phyloP scores from a whole-genome alignment of 352 stramenopile genomes.

The Phytophthora meadii region DNA sequence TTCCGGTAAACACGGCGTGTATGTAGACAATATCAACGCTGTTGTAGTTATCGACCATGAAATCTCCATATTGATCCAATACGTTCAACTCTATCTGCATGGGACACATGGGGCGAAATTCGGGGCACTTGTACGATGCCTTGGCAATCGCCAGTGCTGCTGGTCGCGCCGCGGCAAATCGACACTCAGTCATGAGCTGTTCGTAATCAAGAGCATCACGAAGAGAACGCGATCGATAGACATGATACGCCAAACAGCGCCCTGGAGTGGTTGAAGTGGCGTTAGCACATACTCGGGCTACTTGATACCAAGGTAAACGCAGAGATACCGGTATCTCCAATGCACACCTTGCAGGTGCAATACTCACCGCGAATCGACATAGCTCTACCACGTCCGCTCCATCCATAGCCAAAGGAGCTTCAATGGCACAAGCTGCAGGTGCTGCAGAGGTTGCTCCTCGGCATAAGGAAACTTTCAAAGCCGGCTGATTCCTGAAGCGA shows the following conservation, averaged over 20 bases:
- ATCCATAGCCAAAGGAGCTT: conserved; percentile 56
- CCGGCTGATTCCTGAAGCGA: conserved; percentile 19
- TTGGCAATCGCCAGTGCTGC: conserved; percentile 50
- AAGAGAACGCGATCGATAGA: conserved; percentile 24
- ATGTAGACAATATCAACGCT: conserved; percentile 31
- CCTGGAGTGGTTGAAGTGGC: conserved; percentile 47
- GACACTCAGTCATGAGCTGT: conserved; percentile 42
- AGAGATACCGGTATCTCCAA: conserved; percentile 34
- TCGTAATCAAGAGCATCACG: conserved; percentile 25
- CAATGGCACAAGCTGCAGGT: conserved; percentile 43
- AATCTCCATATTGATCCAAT: conserved; percentile 63
- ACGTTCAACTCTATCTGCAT: conserved; percentile 48
- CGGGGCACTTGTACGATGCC: conserved; percentile 53
- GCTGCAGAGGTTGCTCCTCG: conserved; percentile 32
- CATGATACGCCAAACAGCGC: conserved; percentile 49
- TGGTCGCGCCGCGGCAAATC: conserved; percentile 26
- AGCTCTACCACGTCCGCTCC: conserved; percentile 39
- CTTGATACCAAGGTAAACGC: conserved; percentile 32
- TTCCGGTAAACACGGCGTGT: conserved; percentile 7
- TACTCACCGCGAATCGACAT: conserved; percentile 40
- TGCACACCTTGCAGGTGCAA: conserved; percentile 49
- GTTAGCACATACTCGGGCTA: conserved; percentile 44
- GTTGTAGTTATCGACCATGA: conserved; percentile 33
- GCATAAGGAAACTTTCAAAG: conserved; percentile 40
- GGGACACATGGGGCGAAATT: conserved; percentile 54